Evolutionary conservation across 1,284 basidiomycete species (phyloP).

Genomic region (Caloboletus inedulis): DNA sequence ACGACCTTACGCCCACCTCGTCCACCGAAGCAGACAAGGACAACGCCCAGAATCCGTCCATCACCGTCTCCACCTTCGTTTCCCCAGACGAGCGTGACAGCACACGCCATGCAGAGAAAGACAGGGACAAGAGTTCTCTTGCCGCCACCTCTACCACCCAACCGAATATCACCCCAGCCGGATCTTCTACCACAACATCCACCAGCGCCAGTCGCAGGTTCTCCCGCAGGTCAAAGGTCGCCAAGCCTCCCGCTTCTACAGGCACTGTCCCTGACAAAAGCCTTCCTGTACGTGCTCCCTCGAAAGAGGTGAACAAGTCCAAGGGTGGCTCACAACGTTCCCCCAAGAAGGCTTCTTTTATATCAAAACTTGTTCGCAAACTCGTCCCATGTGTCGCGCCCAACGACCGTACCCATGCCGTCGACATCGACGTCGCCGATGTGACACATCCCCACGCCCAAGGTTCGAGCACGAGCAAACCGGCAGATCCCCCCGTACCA

Average conservation of each 20-base stretch:
- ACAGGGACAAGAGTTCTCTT: constrained; percentile 44
- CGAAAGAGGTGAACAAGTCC: constrained; percentile 35
- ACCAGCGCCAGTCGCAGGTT: constrained; percentile 29
- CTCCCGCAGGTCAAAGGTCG: constrained; percentile 30
- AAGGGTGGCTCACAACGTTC: constrained; percentile 36
- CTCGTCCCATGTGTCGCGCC: constrained; percentile 50
- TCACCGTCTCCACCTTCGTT: constrained; percentile 32
- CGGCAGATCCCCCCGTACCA: constrained; percentile 16
- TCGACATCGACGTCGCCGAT: constrained; percentile 32
- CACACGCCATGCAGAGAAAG: constrained; percentile 36
- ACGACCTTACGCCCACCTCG: constrained; percentile 34
- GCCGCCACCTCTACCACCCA: constrained; percentile 37
- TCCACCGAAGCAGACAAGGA: constrained; percentile 37
- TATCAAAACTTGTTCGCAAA: constrained; percentile 46
- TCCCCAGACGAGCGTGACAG: constrained; percentile 35
- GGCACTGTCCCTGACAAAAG: constrained; percentile 26
- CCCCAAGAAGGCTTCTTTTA: constrained; percentile 40
- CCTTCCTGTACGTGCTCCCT: constrained; percentile 35
- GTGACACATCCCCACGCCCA: constrained; percentile 10
- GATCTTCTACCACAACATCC: constrained; percentile 25
- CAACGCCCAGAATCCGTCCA: constrained; percentile 31
- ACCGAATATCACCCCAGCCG: constrained; percentile 28
- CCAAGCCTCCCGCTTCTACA: constrained; percentile 19
- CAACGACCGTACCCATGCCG: constrained; percentile 36
- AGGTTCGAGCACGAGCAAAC: constrained; percentile 9